Evolutionary conservation across 768 basidiomycete genomes (phyloP).

Genomic region (Lentinula sp.): DNA sequence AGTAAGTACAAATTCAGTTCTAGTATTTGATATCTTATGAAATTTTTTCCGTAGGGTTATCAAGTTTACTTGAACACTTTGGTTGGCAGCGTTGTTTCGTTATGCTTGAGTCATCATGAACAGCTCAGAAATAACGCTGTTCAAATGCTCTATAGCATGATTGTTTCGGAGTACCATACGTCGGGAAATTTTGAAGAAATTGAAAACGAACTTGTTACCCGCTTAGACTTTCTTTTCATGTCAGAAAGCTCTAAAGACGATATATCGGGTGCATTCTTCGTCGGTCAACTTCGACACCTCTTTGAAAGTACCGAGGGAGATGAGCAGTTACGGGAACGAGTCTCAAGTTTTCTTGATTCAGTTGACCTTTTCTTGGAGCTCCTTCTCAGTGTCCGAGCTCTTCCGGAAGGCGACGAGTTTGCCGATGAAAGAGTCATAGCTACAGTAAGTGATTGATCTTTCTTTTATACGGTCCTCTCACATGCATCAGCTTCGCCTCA

Average conservation of each 20-base stretch:
- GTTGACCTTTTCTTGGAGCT: slow-evolving; percentile 92
- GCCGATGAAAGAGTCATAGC: slow-evolving; percentile 93
- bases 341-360: slow-evolving; percentile 79
- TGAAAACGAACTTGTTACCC: slow-evolving; percentile 88
- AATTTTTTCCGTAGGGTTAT: slow-evolving; percentile 52
- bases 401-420: slow-evolving; percentile 92
- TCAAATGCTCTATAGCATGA: slow-evolving; percentile 92
- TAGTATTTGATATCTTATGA: slow-evolving; percentile 7
- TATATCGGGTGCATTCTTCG: slow-evolving; percentile 88
- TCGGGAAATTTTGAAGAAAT: slow-evolving; percentile 83
- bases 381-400: slow-evolving; percentile 75
- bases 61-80: slow-evolving; percentile 78
- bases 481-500: slow-evolving; percentile 63
- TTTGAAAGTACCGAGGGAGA: slow-evolving; percentile 84
- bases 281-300: slow-evolving; percentile 82
- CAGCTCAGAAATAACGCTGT: slow-evolving; percentile 86
- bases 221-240: slow-evolving; percentile 89
- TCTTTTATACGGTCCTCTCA: slow-evolving; percentile 6
- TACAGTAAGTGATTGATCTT: slow-evolving; percentile 41
- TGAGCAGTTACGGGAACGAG: slow-evolving; percentile 68
- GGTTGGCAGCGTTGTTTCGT: slow-evolving; percentile 84
- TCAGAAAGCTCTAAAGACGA: slow-evolving; percentile 88
- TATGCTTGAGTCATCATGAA: slow-evolving; percentile 95
- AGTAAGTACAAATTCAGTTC: slow-evolving; percentile 36
- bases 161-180: slow-evolving; percentile 85